Base-by-base conservation (phyloP, 352 stramenopile species). In the Hyphochytrium catenoides region DNA sequence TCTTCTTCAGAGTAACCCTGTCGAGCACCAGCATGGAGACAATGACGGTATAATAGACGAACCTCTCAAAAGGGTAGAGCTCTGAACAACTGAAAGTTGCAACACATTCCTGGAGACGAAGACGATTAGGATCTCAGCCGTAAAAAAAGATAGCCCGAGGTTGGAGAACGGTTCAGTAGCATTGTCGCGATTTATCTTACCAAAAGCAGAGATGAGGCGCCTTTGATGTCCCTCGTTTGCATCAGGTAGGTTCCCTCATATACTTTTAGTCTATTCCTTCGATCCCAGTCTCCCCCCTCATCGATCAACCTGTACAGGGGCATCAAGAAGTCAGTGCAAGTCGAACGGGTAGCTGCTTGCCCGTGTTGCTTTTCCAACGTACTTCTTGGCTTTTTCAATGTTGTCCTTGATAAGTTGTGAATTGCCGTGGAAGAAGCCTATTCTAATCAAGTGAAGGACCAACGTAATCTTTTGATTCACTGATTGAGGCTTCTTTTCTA, bases 381-480 rank as follows among this genome's bases (percentile, higher is more conserved):
- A 41, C 48, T 68, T 73, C 26, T 69, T 67, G 7, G 85, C 84
- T 54, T 79, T 76, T 41, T 83, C 82, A 46, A 91, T 77, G 47
- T 79, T 50, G 43, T 52, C 56, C 37, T 88, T 71, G 16, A 88
- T 69, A 14, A 82, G 48, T 17, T 74, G 59, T 36, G 81, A 39
- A 51, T 85, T 67, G 30, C 58, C 68, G 46, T 82, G 83, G 49
- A 87, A 87, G 19, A 86, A 50, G 9, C 67, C 73, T 47, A 85
- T 74, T 42, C 63, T 66, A 43, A 79, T 83, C 31, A 79, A 71
- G 47, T 94, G 81, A 58, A 98, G 84, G 26, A 81, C 56, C 3
- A 93, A 83, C 47, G 97, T 86, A 46, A 98, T 93, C 50, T 92
- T 93, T 57, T 97, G 93, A 36, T 94, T 93, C 34, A 81, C 91